Conservation (phyloP, 441 rosid genomes). For the Pelargonium fulgidum region DNA sequence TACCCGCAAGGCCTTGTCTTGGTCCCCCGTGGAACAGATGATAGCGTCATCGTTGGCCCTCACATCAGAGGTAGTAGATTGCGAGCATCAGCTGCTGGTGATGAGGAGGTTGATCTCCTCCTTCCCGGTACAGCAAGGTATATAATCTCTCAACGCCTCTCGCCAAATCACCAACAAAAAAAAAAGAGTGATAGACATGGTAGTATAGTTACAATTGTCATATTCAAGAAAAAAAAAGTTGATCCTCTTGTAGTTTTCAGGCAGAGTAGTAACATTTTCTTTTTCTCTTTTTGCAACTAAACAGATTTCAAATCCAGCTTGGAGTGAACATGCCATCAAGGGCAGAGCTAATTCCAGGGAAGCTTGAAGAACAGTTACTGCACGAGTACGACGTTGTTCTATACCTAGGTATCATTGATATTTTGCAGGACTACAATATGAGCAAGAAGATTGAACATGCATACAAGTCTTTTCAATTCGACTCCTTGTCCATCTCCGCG, state of each 20-base stretch:
- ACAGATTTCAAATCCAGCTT: constrained; percentile 81
- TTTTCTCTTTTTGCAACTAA: neutral
- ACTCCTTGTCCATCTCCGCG: constrained; percentile 59
- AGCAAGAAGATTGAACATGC: constrained; percentile 66
- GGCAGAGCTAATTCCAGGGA: constrained; percentile 53
- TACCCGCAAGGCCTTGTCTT: constrained; percentile 91
- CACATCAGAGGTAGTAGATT: constrained; percentile 86
- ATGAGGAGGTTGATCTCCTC: constrained; percentile 86
- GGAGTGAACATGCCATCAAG: constrained; percentile 98
- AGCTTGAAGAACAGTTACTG: constrained; percentile 54
- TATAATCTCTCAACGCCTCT: constrained; percentile 3
- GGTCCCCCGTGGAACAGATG: constrained; percentile 77
- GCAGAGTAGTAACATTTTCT: constrained; percentile 7
- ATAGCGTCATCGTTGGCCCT: constrained; percentile 69
- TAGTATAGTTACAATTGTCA: no score
- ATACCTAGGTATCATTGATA: constrained; percentile 91
- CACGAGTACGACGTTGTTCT: constrained; percentile 86
- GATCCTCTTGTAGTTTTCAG: constrained; percentile 27
- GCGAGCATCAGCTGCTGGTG: constrained; percentile 70
- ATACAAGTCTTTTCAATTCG: constrained; percentile 56
- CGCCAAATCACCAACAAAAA: no score
- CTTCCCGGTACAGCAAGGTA: constrained; percentile 95
- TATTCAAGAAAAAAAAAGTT: no score
- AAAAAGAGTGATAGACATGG: no score
- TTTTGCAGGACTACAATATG: constrained; percentile 72